A percentile compares a stretch with the other conserved stretches of the same genome.
Evolutionary conservation across 2,329 filamentous ascomycete genomes (phyloP).

Genomic region (Cadophora gregata): DNA sequence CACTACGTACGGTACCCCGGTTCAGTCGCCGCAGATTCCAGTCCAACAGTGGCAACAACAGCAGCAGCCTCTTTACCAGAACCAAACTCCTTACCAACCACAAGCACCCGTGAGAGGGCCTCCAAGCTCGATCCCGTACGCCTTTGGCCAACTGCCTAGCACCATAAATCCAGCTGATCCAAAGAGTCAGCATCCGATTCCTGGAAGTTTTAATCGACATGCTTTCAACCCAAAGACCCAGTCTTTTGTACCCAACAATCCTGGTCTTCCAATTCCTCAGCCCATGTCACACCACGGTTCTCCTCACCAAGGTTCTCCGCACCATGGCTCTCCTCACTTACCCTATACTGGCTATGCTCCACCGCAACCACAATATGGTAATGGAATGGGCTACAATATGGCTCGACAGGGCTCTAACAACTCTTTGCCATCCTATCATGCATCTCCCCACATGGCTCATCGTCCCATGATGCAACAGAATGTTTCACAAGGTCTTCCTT

Average conservation of each 20-base stretch:
- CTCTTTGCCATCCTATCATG: slow-evolving; percentile 46
- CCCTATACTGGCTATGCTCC: slow-evolving; percentile 48
- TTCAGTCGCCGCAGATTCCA: slow-evolving; percentile 41
- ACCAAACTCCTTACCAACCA: slow-evolving; percentile 37
- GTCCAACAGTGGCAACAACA: slow-evolving; percentile 43
- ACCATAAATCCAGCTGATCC: slow-evolving; percentile 73
- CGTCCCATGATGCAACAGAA: slow-evolving; percentile 45
- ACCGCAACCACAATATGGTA: slow-evolving; percentile 43
- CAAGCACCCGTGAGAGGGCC: slow-evolving; percentile 37
- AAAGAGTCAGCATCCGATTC: slow-evolving; percentile 80
- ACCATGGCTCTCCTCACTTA: slow-evolving; percentile 49
- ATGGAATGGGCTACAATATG: slow-evolving; percentile 45
- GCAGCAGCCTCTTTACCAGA: slow-evolving; percentile 39
- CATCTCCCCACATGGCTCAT: slow-evolving; percentile 45
- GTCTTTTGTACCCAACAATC: slow-evolving; percentile 78
- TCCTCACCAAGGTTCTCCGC: slow-evolving; percentile 42
- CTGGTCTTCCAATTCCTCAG: slow-evolving; percentile 54
- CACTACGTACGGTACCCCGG: slow-evolving; percentile 43
- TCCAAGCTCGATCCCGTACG: slow-evolving; percentile 61
- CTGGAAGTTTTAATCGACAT: slow-evolving; percentile 82
- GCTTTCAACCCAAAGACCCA: slow-evolving; percentile 95
- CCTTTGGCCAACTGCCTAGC: slow-evolving; percentile 78
- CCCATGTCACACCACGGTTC: slow-evolving; percentile 43
- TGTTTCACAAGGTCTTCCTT: slow-evolving; percentile 39
- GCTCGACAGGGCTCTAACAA: slow-evolving; percentile 46